Evolutionary conservation across 2,329 filamentous ascomycete genomes (phyloP).

Genomic region (Talaromyces verruculosus): DNA sequence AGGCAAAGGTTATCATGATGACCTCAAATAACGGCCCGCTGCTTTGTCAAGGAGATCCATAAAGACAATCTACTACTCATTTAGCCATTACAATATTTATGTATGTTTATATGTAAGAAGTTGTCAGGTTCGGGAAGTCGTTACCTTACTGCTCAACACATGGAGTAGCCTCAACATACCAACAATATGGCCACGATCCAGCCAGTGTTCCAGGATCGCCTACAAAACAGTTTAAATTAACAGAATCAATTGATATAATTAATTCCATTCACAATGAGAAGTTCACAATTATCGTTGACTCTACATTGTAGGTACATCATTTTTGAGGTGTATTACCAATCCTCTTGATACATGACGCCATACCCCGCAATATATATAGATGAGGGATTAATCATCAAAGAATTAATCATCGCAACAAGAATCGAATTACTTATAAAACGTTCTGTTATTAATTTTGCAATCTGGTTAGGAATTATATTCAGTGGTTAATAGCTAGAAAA

Average conservation of each 20-base stretch:
- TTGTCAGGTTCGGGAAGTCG: neutral
- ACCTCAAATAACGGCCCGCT: neutral
- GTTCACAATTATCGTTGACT: neutral
- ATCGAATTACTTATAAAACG: neutral
- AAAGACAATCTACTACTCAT: neutral
- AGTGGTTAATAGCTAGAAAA: neutral
- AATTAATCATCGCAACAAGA: neutral
- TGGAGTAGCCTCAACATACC: neutral
- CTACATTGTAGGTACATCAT: neutral
- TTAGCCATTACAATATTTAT: neutral
- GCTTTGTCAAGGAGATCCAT: neutral
- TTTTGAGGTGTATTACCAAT: neutral
- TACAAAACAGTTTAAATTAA: neutral
- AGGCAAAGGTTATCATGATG: constrained; percentile 7
- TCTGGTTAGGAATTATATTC: neutral
- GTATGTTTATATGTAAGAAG: neutral
- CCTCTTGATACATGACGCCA: neutral
- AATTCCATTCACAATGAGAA: neutral
- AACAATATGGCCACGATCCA: neutral
- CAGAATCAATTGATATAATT: neutral
- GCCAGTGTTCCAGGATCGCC: neutral
- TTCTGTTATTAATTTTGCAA: neutral
- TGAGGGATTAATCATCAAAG: neutral
- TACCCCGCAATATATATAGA: neutral
- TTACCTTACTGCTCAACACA: neutral